These are phyloP conservation scores for Neurospora sp. DNA, from an alignment of 495 filamentous ascomycete genomes.

Conservation along the genomic window DNA sequence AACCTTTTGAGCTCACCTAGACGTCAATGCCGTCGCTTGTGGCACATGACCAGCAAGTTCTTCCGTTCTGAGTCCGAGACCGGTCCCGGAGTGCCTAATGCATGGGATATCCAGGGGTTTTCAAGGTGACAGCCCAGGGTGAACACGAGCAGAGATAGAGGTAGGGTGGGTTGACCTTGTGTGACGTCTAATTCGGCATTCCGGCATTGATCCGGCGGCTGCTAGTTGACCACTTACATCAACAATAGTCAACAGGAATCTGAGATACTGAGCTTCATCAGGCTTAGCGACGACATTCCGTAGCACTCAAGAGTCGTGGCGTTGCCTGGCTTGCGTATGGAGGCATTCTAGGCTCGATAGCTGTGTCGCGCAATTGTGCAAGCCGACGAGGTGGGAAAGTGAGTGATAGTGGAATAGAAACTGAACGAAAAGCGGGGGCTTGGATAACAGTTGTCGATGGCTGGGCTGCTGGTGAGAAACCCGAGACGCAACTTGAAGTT, in stretches of 20 bases:
- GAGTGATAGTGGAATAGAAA: neutral
- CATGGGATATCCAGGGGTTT: neutral
- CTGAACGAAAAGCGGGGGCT: neutral
- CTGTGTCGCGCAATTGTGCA: neutral
- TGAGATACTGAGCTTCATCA: neutral
- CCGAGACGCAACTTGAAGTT: neutral
- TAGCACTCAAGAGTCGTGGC: neutral
- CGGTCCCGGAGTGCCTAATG: neutral
- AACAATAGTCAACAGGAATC: neutral
- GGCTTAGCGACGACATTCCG: neutral
- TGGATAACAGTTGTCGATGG: neutral
- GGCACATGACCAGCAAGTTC: slow-evolving; percentile 2
- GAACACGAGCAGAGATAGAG: neutral
- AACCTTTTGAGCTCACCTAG: neutral
- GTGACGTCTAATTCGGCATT: neutral
- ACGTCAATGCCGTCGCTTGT: neutral
- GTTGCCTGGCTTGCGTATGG: neutral
- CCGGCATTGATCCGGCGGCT: neutral
- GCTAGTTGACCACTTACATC: neutral
- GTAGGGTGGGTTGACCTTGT: neutral
- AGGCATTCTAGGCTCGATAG: neutral
- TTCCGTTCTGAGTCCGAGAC: neutral
- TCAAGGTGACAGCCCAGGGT: neutral
- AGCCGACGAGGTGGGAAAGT: neutral
- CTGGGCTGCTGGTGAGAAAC: neutral